Evolutionary conservation across 164 flowering plant species (phyloP).

Genomic region (Paratinospora sagittata): DNA sequence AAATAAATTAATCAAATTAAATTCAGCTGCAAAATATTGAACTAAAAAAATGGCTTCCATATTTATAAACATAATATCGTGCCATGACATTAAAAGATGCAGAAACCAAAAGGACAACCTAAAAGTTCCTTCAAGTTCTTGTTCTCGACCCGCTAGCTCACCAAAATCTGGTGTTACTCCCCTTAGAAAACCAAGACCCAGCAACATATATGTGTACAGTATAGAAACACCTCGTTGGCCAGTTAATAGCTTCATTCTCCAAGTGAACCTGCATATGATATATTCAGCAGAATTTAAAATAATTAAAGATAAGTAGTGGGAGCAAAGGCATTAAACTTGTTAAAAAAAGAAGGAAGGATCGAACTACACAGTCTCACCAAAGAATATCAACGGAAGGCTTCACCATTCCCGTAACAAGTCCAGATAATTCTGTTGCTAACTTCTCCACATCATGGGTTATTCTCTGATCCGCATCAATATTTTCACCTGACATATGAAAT

Average conservation of each 20-base stretch:
- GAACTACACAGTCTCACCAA: slow-evolving; percentile 48
- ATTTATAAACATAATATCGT: too few species aligned
- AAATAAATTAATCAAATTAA: slow-evolving; percentile 8
- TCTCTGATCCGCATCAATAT: slow-evolving; percentile 94
- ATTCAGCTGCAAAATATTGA: slow-evolving; percentile 2
- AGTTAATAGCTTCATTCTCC: slow-evolving; percentile 95
- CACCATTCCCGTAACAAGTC: slow-evolving; percentile 96
- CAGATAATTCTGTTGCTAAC: slow-evolving; percentile 76
- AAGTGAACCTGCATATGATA: slow-evolving; percentile 67
- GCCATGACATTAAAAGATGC: not conserved
- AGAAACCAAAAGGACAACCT: slow-evolving; percentile 43
- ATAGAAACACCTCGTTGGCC: slow-evolving; percentile 88
- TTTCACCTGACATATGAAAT: slow-evolving; percentile 66
- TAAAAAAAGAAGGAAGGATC: not conserved
- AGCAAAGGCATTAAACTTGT: not conserved
- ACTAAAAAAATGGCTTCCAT: not conserved
- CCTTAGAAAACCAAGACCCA: slow-evolving; percentile 91
- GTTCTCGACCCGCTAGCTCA: slow-evolving; percentile 75
- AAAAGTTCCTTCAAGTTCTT: slow-evolving; percentile 93
- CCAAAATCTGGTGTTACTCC: slow-evolving; percentile 94
- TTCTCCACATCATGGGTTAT: slow-evolving; percentile 90
- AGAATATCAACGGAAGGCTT: slow-evolving; percentile 95
- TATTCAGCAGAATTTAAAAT: not conserved
- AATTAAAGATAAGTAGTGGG: not conserved
- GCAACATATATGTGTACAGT: slow-evolving; percentile 86